Conservation (phyloP, 2,329 filamentous ascomycete species). For the Aspergillus niger region DNA sequence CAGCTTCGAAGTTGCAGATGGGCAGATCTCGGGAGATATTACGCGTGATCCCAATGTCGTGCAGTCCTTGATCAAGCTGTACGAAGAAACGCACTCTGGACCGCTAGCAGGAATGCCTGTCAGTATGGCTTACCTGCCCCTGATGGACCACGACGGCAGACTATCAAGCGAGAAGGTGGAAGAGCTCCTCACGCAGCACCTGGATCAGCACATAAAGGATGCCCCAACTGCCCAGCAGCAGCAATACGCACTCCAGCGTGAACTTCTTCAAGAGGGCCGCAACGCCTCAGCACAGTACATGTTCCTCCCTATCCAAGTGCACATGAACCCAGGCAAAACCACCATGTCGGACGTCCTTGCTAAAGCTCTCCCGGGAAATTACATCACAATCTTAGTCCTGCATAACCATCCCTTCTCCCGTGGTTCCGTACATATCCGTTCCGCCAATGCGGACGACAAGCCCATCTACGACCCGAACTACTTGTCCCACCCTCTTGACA, state of each 20-base stretch:
- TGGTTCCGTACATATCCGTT: slow-evolving; percentile 34
- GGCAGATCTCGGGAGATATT: slow-evolving; percentile 27
- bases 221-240: neutral
- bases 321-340: slow-evolving; percentile 20
- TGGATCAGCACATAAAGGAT: neutral
- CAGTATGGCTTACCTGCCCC: slow-evolving; percentile 30
- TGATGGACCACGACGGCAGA: slow-evolving; percentile 24
- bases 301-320: slow-evolving; percentile 16
- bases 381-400: slow-evolving; percentile 23
- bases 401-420: slow-evolving; percentile 38
- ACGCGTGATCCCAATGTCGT: slow-evolving; percentile 26
- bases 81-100: slow-evolving; percentile 24
- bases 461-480: slow-evolving; percentile 51
- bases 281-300: slow-evolving; percentile 20
- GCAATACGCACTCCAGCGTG: slow-evolving; percentile 19
- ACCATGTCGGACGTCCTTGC: slow-evolving; percentile 17
- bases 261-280: slow-evolving; percentile 14
- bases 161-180: slow-evolving; percentile 12
- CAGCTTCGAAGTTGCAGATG: slow-evolving; percentile 27
- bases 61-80: slow-evolving; percentile 24
- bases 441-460: slow-evolving; percentile 32
- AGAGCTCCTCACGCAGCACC: slow-evolving; percentile 6
- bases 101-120: slow-evolving; percentile 29
- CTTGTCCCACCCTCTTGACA: slow-evolving; percentile 47
- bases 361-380: slow-evolving; percentile 21